Evolutionary conservation across 2,329 filamentous ascomycete species (phyloP), one percentile per base, ranked within the genome.

Genomic region (Ophiostoma sp.): DNA sequence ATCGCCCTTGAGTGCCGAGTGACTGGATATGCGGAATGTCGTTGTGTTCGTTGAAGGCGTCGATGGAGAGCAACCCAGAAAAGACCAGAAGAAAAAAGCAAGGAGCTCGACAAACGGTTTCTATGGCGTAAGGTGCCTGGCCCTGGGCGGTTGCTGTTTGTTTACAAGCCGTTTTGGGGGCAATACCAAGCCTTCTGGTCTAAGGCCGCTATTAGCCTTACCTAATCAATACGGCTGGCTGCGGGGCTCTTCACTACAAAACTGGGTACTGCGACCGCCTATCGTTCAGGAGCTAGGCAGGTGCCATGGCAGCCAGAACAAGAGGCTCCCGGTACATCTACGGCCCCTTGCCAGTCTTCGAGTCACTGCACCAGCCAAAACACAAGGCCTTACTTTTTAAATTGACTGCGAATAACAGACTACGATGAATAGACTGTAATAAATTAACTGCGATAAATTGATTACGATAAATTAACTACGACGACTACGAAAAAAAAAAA

Each of bases 251-350:
- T 15, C 25, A 19, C 7, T 50, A 42, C 42, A 50, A 50, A 17
- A 28, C 39, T 9, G 63, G 7, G 50, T 8, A 15, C 64, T 68
- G 36, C 22, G n/a, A 36, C n/a, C n/a, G n/a, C n/a, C n/a, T n/a
- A n/a, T n/a, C n/a, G n/a, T n/a, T 25, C 59, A 64, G 61, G 61
- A 71, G 70, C 55, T 39, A 71, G 70, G 69, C 69, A 71, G 36
- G 25, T 36, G 36, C 9, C 48, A 45, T 63, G 22, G 61, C 61
- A 66, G 61, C 61, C 45, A 39, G 57, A 61, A 36, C 31, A 22
- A 59, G 57, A 39, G 28, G 19, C 55, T n/a, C n/a, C n/a, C n/a
- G n/a, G n/a, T n/a, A n/a, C n/a, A n/a, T n/a, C n/a, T n/a, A n/a
- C n/a, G n/a, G n/a, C n/a, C n/a, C n/a, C n/a, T n/a, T n/a, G n/a